Conservation (phyloP, 2,329 filamentous ascomycete species). For the Sphaceloma murrayae region DNA sequence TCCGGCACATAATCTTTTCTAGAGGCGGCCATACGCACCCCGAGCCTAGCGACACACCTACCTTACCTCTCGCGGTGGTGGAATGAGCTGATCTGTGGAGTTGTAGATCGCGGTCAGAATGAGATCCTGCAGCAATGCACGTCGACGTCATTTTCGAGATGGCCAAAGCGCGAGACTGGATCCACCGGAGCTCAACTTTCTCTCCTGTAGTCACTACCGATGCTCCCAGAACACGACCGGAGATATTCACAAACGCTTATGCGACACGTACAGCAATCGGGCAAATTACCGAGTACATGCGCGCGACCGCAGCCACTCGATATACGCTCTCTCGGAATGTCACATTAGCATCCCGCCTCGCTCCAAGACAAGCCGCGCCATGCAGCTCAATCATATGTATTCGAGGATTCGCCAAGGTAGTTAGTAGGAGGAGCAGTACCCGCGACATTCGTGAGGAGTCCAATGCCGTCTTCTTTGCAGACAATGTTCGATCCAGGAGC, state of each 20-base stretch:
- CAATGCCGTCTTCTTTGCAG: constrained; percentile 1
- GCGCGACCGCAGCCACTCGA: constrained; percentile 11
- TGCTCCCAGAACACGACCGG: too few relatives aligned
- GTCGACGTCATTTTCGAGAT: constrained; percentile 9
- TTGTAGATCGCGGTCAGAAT: constrained; percentile 10
- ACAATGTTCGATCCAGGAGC: constrained; percentile 5
- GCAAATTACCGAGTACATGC: constrained; percentile 9
- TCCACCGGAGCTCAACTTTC: background rate
- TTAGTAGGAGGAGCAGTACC: constrained; percentile 22
- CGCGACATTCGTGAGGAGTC: constrained; percentile 28
- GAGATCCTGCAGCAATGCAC: constrained; percentile 11
- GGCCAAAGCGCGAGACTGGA: too few relatives aligned
- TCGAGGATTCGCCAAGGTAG: constrained; percentile 9
- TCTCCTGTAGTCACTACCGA: too few relatives aligned
- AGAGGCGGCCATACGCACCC: too few relatives aligned
- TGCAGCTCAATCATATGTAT: background rate
- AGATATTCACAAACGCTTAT: background rate
- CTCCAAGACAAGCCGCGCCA: background rate
- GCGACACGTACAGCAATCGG: too few relatives aligned
- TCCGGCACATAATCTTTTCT: constrained; percentile 4
- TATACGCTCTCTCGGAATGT: constrained; percentile 15
- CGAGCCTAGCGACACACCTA: constrained; percentile 8
- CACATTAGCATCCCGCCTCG: background rate
- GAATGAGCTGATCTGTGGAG: constrained; percentile 11
- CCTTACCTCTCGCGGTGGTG: constrained; percentile 10